Evolutionary conservation across 257 asterid genomes (phyloP).

Genomic region (Ballota nigra): DNA sequence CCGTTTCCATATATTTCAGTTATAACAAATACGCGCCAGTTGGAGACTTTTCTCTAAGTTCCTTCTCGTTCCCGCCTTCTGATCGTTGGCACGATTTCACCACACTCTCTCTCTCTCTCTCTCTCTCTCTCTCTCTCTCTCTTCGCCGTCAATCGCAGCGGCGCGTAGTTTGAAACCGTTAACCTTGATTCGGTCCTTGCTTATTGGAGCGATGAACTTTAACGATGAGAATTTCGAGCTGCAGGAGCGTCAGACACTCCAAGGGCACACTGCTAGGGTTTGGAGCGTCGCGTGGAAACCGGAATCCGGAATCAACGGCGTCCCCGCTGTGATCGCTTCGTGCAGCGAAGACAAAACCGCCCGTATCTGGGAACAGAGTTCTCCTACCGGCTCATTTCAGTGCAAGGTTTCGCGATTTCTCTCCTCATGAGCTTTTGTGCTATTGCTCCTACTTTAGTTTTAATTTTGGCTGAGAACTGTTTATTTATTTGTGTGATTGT

Average conservation of each 20-base stretch:
- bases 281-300: constrained; percentile 91
- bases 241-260: constrained; percentile 62
- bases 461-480: background rate
- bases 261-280: constrained; percentile 89
- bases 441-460: constrained; percentile 2
- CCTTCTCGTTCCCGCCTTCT: background rate
- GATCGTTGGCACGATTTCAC: no score
- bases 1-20: no score
- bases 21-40: no score
- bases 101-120: no score
- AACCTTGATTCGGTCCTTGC: background rate
- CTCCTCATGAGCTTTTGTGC: background rate
- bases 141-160: constrained; percentile 18
- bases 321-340: constrained; percentile 82
- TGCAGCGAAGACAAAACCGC: constrained; percentile 84
- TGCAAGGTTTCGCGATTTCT: constrained; percentile 57
- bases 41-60: no score
- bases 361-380: constrained; percentile 73
- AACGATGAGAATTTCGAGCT: constrained; percentile 49
- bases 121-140: no score
- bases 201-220: constrained; percentile 38
- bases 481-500: background rate
- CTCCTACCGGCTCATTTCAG: constrained; percentile 49
- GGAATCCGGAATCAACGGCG: constrained; percentile 58
- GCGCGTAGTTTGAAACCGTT: constrained; percentile 24